Percentiles rank a stretch among this genome's conserved stretches.
phyloP scores from a whole-genome alignment of 2,329 filamentous ascomycete genomes.

The Trichoderma harzianum region DNA sequence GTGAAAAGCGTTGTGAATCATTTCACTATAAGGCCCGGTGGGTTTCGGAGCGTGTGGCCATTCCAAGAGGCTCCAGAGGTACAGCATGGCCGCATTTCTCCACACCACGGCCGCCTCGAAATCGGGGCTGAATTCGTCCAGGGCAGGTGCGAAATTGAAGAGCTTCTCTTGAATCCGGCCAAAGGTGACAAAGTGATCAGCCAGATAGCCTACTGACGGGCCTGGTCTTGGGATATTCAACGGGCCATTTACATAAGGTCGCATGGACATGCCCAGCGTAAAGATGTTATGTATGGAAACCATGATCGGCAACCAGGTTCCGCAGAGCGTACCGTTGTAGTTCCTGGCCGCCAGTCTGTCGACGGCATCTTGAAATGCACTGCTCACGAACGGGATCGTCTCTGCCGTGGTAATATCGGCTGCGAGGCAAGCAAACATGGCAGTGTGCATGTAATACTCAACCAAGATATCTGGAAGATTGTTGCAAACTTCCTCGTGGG shows the following conservation, averaged over 20 bases:
- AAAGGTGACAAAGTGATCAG: slow-evolving; percentile 44
- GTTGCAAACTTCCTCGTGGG: slow-evolving; percentile 31
- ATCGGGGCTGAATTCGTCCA: background rate
- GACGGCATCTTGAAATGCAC: slow-evolving; percentile 31
- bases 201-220: slow-evolving; percentile 27
- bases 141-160: slow-evolving; percentile 34
- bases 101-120: slow-evolving; percentile 41
- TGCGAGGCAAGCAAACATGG: slow-evolving; percentile 46
- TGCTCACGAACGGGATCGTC: slow-evolving; percentile 31
- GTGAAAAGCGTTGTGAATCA: slow-evolving; percentile 26
- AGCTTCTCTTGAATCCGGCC: slow-evolving; percentile 42
- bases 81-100: slow-evolving; percentile 43
- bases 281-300: slow-evolving; percentile 40
- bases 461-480: slow-evolving; percentile 44
- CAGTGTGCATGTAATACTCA: slow-evolving; percentile 48
- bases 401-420: slow-evolving; percentile 32
- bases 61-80: slow-evolving; percentile 38
- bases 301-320: slow-evolving; percentile 39
- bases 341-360: slow-evolving; percentile 26
- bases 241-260: slow-evolving; percentile 28
- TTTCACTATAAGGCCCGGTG: slow-evolving; percentile 13
- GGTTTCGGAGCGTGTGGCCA: slow-evolving; percentile 24
- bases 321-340: slow-evolving; percentile 38
- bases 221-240: background rate
- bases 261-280: slow-evolving; percentile 40